Evolutionary conservation across 2,329 filamentous ascomycete genomes (phyloP), one percentile per base, ranked within the genome.

Genomic region (Metarhizium sp.): DNA sequence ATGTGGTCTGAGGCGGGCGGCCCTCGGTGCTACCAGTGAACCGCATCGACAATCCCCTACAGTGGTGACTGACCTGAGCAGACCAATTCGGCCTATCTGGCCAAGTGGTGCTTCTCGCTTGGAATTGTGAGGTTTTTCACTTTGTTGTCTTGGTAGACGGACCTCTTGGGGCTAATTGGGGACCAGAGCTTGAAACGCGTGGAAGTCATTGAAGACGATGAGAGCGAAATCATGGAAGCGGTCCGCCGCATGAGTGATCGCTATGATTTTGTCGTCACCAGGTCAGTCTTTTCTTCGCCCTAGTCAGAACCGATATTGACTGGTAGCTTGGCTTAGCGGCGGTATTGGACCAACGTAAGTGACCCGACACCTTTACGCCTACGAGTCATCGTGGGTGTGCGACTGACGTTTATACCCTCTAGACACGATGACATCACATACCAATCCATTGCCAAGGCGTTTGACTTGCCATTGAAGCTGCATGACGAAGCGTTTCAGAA

Each of bases 341-440:
- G 92, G 94, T 34, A 97, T 99, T 66, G 92, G 92, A 11, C 94
- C 94, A 61, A 97, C 92, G 88, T 92, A 74, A 75, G 85, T 59
- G 5, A 6, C 20, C 20, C 29, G 47, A 29, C 52, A 6, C 25
- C 8, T n/a, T 20, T 16, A 20, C 1, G n/a, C 42, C 42, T 11
- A 8, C 42, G 18, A 20, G 38, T 40, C 5, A 16, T 40, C 11
- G 38, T 5, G 14, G 38, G 14, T 40, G 38, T 40, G 38, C 38
- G 11, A 16, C 5, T 46, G 25, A 18, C 42, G 51, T 65, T 67
- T 45, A 42, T n/a, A 14, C 6, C 67, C 53, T 42, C 50, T 47
- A 95, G 90, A 55, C 92, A 97, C 75, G 94, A 99, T 71, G 94
- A 99, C 68, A 97, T 97, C 63, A 97, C 94, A 30, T 99, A 99